Conservation (phyloP, 2,329 filamentous ascomycete genomes). For the Penicillium polonicum region DNA sequence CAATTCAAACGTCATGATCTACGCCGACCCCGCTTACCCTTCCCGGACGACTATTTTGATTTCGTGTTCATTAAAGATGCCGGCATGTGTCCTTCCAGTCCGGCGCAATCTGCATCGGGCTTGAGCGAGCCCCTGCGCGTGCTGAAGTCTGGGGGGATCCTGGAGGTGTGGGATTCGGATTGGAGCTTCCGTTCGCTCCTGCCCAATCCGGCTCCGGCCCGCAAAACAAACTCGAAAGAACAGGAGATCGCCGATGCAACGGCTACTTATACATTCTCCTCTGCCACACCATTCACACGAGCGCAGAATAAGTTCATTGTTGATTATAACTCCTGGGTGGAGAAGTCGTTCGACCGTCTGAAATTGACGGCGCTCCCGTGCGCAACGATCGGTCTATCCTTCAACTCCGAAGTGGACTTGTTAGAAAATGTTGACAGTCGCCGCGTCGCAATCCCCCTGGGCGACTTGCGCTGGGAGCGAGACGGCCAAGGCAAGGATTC, state of each 20-base stretch:
- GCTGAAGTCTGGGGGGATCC: conserved; percentile 70
- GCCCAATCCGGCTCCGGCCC: conserved; percentile 67
- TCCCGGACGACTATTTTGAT: conserved; percentile 77
- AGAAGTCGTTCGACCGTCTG: conserved; percentile 69
- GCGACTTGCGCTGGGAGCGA: conserved; percentile 82
- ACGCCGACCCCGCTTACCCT: conserved; percentile 71
- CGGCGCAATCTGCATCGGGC: conserved; percentile 53
- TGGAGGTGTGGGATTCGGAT: conserved; percentile 91
- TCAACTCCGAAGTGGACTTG: conserved; percentile 75
- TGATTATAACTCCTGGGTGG: conserved; percentile 81
- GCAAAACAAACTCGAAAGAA: conserved; percentile 60
- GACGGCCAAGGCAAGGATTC: conserved; percentile 52
- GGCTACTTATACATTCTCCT: conserved; percentile 77
- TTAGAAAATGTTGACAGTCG: conserved; percentile 69
- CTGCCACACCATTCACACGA: conserved; percentile 76
- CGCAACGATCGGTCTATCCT: conserved; percentile 69
- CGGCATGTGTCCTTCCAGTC: conserved; percentile 64
- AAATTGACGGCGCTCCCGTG: conserved; percentile 74
- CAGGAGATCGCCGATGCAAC: conserved; percentile 64
- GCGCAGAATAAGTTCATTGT: conserved; percentile 78
- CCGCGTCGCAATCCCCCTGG: conserved; percentile 81
- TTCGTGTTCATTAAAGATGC: conserved; percentile 86
- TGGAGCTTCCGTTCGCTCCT: conserved; percentile 78
- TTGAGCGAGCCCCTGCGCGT: conserved; percentile 75
- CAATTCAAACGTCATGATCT: conserved; percentile 85